Evolutionary conservation across 164 flowering plant species (phyloP).

Genomic region (Saururus chinensis): DNA sequence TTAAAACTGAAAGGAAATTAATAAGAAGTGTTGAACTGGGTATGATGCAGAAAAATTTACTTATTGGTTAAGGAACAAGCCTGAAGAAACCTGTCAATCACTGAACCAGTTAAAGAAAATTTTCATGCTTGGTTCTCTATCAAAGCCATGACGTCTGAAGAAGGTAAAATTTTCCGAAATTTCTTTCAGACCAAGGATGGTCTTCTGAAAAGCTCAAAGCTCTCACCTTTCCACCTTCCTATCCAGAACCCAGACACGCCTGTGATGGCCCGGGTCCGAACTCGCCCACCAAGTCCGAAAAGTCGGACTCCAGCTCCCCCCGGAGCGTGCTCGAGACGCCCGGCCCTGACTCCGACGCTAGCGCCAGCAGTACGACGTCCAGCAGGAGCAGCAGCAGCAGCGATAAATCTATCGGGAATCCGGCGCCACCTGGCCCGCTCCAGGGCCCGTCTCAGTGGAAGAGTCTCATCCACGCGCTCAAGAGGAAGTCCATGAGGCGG

Average conservation of each 20-base stretch:
- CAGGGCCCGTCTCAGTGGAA: constrained; percentile 38
- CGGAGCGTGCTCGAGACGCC: not conserved
- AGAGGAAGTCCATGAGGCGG: constrained; percentile 47
- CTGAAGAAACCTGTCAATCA: too few species aligned
- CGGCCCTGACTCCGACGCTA: not conserved
- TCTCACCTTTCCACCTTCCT: not conserved
- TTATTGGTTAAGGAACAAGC: too few species aligned
- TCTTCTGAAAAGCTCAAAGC: not conserved
- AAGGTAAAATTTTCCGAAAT: too few species aligned
- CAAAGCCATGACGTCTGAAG: too few species aligned
- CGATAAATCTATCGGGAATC: constrained; percentile 1
- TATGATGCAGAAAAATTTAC: too few species aligned
- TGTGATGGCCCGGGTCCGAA: not conserved
- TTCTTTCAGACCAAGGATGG: not conserved
- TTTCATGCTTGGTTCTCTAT: too few species aligned
- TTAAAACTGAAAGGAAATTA: too few species aligned
- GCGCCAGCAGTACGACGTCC: not conserved
- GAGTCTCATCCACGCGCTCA: constrained; percentile 30
- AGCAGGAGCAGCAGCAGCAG: not conserved
- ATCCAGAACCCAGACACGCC: not conserved
- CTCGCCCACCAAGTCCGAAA: not conserved
- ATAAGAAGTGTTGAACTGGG: too few species aligned
- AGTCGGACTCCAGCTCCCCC: not conserved
- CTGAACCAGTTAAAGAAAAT: too few species aligned
- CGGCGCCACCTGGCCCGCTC: constrained; percentile 5